phyloP scores from a whole-genome alignment of 352 stramenopile species.

The Phytophthora boehmeriae region DNA sequence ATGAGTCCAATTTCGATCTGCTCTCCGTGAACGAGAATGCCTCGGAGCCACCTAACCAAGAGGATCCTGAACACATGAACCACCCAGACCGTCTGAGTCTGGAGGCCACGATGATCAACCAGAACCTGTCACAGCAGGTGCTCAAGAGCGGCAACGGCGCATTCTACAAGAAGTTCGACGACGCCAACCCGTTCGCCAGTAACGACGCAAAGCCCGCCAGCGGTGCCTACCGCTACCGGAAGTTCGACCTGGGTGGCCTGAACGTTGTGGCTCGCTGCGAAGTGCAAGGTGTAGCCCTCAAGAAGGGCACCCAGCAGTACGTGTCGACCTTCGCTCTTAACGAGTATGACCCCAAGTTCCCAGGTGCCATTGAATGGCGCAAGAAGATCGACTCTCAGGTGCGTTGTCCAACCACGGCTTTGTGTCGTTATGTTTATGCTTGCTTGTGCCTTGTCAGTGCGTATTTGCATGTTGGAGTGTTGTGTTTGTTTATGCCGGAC shows the following conservation, averaged over 20 bases:
- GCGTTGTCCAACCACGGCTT: conserved; percentile 21
- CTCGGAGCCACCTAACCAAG: conserved; percentile 86
- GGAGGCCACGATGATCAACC: conserved; percentile 98
- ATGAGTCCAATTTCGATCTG: conserved; percentile 94
- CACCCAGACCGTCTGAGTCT: conserved; percentile 95
- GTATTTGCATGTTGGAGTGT: conserved; percentile 21
- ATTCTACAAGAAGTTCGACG: conserved; percentile 68
- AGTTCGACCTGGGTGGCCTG: conserved; percentile 93
- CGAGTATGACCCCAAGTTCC: conserved; percentile 96
- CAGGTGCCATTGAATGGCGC: conserved; percentile 90
- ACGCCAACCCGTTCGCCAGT: conserved; percentile 95
- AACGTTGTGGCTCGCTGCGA: conserved; percentile 95
- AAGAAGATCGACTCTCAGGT: conserved; percentile 97
- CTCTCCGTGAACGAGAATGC: conserved; percentile 96
- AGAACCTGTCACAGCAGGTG: conserved; percentile 99
- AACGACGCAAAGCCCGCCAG: conserved; percentile 91
- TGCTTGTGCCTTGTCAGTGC: conserved; percentile 14
- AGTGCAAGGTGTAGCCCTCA: conserved; percentile 91
- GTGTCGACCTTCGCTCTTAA: conserved; percentile 97
- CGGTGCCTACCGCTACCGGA: conserved; percentile 97
- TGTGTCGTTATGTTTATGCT: conserved; percentile 21
- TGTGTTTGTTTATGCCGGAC: conserved; percentile 30
- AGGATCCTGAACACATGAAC: conserved; percentile 94
- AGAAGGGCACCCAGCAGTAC: conserved; percentile 90
- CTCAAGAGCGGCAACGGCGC: conserved; percentile 64